Evolutionary conservation across 2,329 filamentous ascomycete genomes (phyloP), one percentile per base, ranked within the genome.

Genomic region (Claviceps humidiphila): DNA sequence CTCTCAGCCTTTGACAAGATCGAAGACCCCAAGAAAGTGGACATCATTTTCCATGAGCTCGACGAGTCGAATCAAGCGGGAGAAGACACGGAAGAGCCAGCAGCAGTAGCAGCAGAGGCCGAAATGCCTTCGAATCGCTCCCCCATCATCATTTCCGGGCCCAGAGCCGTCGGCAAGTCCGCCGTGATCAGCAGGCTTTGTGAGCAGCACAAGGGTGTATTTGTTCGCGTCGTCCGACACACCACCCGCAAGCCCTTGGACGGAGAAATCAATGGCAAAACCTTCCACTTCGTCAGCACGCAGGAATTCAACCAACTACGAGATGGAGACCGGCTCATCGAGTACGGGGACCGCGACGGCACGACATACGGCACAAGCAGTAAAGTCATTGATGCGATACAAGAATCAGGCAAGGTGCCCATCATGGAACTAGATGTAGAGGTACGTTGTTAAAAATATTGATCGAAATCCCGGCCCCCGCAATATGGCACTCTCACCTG

Each of bases 1-100:
- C 76, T 97, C 58, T 77, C 81, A 45, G 72, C 82, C 20, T 93
- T 97, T 65, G 90, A 97, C 66, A 88, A 85, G 66, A 86, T 95
- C 47, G 89, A 95, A 52, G 84, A 89, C 58, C 83, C 86, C 42
- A 86, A 85, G 63, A 87, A 88, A 55, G 75, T 84, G 37, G 74
- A 75, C 51, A 61, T 71, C 38, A 71, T 84, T 13, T 84, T 82
- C 54, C 67, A 76, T 51, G 74, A 78, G 39, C 62, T 69, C 37
- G 63, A 68, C 7, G 71, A 73, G 13, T 60, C 59, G 3, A 65
- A 60, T 2, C 70, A 70, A 22, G 67, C 64, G 3, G 61, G 64
- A 9, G 60, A 60, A 8, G 61, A 65, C 5, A 69, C 68, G n/a
- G 63, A 61, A 9, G 39, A 53, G 40, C 17, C 26, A n/a, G 60